Conservation (phyloP, 495 filamentous ascomycete genomes). For the Penicillium atrosanguineum region DNA sequence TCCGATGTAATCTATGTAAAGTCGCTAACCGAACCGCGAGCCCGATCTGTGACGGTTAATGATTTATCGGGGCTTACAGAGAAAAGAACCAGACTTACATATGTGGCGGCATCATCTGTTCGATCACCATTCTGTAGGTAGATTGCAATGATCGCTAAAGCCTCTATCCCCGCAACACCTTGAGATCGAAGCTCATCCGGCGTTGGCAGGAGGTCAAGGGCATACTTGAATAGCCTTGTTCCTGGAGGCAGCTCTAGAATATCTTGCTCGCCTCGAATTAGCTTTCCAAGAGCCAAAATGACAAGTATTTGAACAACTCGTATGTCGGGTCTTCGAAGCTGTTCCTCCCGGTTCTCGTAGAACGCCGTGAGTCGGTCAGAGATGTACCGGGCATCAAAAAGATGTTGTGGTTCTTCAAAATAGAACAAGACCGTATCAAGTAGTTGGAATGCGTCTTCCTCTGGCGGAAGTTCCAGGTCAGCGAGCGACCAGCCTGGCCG, state of each 20-base stretch:
- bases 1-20: constrained; percentile 5
- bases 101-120: constrained; percentile 4
- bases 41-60: not conserved
- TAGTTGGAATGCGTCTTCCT: constrained; percentile 2
- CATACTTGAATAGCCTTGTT: not conserved
- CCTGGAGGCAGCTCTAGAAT: not conserved
- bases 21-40: constrained; percentile 2
- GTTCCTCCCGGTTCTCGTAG: not conserved
- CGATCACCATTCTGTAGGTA: constrained; percentile 7
- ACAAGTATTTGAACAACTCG: constrained; percentile 5
- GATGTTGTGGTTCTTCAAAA: constrained; percentile 7
- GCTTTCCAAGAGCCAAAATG: constrained; percentile 6
- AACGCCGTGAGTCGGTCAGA: constrained; percentile 5
- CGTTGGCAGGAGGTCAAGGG: not conserved
- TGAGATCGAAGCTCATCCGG: not conserved
- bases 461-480: not conserved
- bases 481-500: not conserved
- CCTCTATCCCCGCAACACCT: constrained; percentile 4
- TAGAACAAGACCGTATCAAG: constrained; percentile 6
- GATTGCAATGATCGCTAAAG: constrained; percentile 2
- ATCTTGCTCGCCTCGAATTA: constrained; percentile 2
- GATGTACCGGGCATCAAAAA: constrained; percentile 7
- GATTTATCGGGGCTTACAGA: not conserved
- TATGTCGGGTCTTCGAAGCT: not conserved
- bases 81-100: not conserved